phyloP scores from a whole-genome alignment of 2,329 filamentous ascomycete genomes.

The Furcasterigmium furcatum region DNA sequence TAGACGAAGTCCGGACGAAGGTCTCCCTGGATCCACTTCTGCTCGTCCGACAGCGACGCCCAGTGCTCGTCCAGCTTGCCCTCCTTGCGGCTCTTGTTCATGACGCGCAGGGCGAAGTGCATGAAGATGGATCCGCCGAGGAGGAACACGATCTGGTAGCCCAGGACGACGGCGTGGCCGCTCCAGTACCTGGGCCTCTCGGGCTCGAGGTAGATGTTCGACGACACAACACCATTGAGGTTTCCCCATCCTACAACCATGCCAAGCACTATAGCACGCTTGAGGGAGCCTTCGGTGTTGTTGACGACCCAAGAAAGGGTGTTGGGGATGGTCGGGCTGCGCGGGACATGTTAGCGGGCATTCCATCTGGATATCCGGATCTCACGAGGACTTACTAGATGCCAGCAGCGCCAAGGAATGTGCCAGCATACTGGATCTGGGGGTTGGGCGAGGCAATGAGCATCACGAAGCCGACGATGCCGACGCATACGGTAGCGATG shows the following conservation, averaged over 20 bases:
- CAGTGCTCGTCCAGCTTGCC: slow-evolving; percentile 56
- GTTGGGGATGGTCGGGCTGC: slow-evolving; percentile 59
- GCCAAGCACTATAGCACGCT: slow-evolving; percentile 69
- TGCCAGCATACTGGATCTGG: slow-evolving; percentile 62
- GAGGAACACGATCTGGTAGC: slow-evolving; percentile 61
- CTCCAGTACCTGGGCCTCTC: slow-evolving; percentile 25
- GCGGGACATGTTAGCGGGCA: no score
- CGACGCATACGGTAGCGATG: slow-evolving; percentile 57
- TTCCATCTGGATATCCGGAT: no score
- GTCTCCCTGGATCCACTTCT: slow-evolving; percentile 59
- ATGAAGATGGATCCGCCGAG: slow-evolving; percentile 63
- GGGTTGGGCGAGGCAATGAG: slow-evolving; percentile 52
- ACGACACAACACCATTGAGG: slow-evolving; percentile 65
- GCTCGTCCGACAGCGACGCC: slow-evolving; percentile 48
- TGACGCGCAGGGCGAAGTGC: slow-evolving; percentile 50
- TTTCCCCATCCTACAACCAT: slow-evolving; percentile 79
- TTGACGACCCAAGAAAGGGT: slow-evolving; percentile 70
- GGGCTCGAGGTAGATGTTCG: slow-evolving; percentile 57
- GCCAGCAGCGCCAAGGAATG: slow-evolving; percentile 66
- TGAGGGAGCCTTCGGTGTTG: slow-evolving; percentile 58
- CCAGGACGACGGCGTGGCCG: slow-evolving; percentile 63
- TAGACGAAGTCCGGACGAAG: slow-evolving; percentile 32
- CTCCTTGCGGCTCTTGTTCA: slow-evolving; percentile 55
- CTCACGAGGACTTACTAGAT: slow-evolving; percentile 46
- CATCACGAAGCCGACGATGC: slow-evolving; percentile 65